phyloP scores from a whole-genome alignment of 1,284 basidiomycete species.

The Schizopora paradoxa region DNA sequence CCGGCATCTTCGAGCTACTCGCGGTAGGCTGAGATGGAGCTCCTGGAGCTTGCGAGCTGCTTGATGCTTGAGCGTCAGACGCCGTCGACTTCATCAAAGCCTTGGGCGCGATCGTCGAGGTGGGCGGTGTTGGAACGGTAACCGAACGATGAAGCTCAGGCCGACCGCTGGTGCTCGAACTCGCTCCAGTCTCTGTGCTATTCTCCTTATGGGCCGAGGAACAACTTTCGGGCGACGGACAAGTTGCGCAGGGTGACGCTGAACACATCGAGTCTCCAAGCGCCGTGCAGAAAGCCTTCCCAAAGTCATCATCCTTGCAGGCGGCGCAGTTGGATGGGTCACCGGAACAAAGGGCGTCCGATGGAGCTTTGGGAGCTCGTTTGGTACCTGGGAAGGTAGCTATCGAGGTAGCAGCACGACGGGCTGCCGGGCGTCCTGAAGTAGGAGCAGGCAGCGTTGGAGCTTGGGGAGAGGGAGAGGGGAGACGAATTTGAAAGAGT shows the following conservation, averaged over 20 bases:
- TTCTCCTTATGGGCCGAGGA: constrained; percentile 19
- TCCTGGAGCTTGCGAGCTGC: constrained; percentile 18
- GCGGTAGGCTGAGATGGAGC: constrained; percentile 21
- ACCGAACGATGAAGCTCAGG: constrained; percentile 16
- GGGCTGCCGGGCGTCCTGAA: constrained; percentile 9
- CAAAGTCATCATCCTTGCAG: constrained; percentile 76
- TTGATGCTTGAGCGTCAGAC: constrained; percentile 12
- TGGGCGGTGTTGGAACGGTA: constrained; percentile 6
- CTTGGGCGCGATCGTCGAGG: too few species aligned
- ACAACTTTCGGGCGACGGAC: constrained; percentile 35
- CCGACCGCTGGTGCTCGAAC: not conserved
- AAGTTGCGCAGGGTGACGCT: constrained; percentile 45
- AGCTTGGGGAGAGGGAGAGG: constrained; percentile 25
- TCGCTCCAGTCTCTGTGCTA: constrained; percentile 12
- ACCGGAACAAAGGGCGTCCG: constrained; percentile 41
- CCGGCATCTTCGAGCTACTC: constrained; percentile 48
- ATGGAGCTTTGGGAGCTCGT: constrained; percentile 13
- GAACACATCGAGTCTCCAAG: constrained; percentile 54
- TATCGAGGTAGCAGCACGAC: constrained; percentile 25
- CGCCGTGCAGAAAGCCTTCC: constrained; percentile 81
- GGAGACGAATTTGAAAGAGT: constrained; percentile 45
- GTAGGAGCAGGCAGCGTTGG: constrained; percentile 21
- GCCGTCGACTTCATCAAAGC: constrained; percentile 23
- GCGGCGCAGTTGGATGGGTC: constrained; percentile 69
- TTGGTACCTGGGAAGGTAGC: constrained; percentile 44